Percentiles rank a stretch among this genome's conserved stretches.
These are phyloP conservation scores for Lactuca sativa DNA, from an alignment of 129 eudicot species.

Conservation along the genomic window DNA sequence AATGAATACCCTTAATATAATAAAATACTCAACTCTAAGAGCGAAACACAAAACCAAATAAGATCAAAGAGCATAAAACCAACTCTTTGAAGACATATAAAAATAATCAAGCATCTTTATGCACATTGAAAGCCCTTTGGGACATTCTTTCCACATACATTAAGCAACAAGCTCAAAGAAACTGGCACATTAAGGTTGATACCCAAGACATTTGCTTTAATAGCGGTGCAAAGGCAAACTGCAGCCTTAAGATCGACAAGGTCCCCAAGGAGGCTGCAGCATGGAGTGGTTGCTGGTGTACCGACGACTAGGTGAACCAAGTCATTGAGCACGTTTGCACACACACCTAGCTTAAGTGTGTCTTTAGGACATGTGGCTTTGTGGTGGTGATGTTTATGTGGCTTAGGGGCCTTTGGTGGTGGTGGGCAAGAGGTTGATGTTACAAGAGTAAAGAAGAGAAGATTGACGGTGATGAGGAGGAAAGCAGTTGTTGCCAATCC, in stretches of 20 bases:
- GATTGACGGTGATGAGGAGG: slow-evolving; percentile 37
- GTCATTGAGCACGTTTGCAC: no score
- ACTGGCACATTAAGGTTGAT: slow-evolving; percentile 61
- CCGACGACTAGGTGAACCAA: slow-evolving; percentile 36
- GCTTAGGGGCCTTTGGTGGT: no score
- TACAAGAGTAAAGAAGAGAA: no score
- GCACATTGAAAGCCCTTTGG: slow-evolving; percentile 53
- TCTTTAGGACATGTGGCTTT: no score
- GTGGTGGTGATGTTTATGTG: no score
- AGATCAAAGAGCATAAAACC: background rate
- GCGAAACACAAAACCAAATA: background rate
- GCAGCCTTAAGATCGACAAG: slow-evolving; percentile 54
- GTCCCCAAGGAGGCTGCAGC: no score
- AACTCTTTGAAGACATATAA: no score
- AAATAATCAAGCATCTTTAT: background rate
- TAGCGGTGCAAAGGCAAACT: slow-evolving; percentile 67
- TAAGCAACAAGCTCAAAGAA: no score
- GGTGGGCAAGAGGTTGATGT: no score
- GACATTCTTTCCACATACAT: slow-evolving; percentile 47
- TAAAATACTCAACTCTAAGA: slow-evolving; percentile 10
- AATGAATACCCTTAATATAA: no score
- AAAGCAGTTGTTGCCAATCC: slow-evolving; percentile 30
- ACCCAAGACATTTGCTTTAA: slow-evolving; percentile 58
- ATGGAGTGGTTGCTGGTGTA: slow-evolving; percentile 39
- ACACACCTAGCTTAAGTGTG: no score